Percentiles rank a stretch among this genome's conserved stretches.
phyloP scores from a whole-genome alignment of 768 basidiomycete species.

The Termitomyces sp. region DNA sequence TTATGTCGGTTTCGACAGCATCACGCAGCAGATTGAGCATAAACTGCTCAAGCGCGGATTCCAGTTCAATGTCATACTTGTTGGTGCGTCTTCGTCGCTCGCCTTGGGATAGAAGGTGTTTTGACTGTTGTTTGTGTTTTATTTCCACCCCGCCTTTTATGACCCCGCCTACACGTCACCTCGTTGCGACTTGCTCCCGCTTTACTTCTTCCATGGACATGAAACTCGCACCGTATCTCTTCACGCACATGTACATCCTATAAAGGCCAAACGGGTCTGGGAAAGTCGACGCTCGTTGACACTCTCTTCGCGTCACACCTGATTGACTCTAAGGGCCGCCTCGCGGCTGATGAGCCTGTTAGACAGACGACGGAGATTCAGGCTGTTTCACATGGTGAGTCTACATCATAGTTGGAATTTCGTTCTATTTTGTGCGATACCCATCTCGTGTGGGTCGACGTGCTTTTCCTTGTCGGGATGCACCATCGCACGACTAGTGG shows the following conservation, averaged over 20 bases:
- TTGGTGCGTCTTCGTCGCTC: conserved; percentile 53
- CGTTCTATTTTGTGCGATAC: background rate
- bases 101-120: background rate
- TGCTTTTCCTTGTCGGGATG: background rate
- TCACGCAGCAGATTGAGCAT: conserved; percentile 97
- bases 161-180: background rate
- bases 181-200: background rate
- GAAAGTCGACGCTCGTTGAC: conserved; percentile 98
- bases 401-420: background rate
- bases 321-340: conserved; percentile 94
- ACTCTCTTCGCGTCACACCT: conserved; percentile 99
- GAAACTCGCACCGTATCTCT: background rate
- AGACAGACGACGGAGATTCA: conserved; percentile 98
- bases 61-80: conserved; percentile 98
- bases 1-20: conserved; percentile 97
- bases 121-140: background rate
- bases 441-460: background rate
- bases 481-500: background rate
- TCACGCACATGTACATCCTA: background rate
- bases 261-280: conserved; percentile 92
- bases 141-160: background rate
- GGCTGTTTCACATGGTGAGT: conserved; percentile 86
- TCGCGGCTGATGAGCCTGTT: conserved; percentile 82
- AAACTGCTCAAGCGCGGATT: conserved; percentile 98
- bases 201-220: background rate